Percentiles rank a stretch among this genome's conserved stretches.
Conservation (phyloP, 768 basidiomycete genomes). For the Kwoniella sp. region DNA sequence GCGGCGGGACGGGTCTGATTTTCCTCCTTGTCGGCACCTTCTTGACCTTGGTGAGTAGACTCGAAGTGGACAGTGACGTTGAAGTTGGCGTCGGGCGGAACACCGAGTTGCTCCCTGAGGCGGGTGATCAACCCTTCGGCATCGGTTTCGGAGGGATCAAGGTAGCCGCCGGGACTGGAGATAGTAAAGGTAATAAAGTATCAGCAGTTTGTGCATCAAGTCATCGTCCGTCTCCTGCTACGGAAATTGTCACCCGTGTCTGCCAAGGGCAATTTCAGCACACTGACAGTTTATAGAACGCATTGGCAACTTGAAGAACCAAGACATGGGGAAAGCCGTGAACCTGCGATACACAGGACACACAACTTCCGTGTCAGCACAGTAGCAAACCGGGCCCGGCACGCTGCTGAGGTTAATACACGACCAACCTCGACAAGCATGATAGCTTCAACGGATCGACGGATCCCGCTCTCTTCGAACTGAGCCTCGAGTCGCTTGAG, state of each 20-base stretch:
- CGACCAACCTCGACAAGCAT: constrained; percentile 46
- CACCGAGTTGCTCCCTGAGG: constrained; percentile 81
- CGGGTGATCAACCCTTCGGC: constrained; percentile 84
- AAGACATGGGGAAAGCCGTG: constrained; percentile 97
- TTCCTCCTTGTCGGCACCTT: no score
- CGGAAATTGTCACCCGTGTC: no score
- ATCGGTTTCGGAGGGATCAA: constrained; percentile 94
- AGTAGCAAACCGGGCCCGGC: no score
- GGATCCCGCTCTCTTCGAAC: constrained; percentile 94
- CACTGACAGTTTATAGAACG: constrained; percentile 94
- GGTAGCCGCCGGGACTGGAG: constrained; percentile 90
- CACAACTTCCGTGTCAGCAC: no score
- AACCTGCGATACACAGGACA: no score
- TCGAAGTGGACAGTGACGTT: background rate
- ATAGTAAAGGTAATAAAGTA: no score
- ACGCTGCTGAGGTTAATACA: no score
- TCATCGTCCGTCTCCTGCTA: no score
- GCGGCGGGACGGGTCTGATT: background rate
- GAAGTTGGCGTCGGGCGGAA: constrained; percentile 3
- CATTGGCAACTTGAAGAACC: constrained; percentile 97
- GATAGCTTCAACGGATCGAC: constrained; percentile 78
- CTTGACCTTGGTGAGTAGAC: background rate
- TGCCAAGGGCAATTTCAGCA: no score
- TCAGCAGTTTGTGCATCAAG: no score
- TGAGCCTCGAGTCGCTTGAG: constrained; percentile 92